phyloP scores from a whole-genome alignment of 305 asterid genomes.

The Euphrasia arctica region DNA sequence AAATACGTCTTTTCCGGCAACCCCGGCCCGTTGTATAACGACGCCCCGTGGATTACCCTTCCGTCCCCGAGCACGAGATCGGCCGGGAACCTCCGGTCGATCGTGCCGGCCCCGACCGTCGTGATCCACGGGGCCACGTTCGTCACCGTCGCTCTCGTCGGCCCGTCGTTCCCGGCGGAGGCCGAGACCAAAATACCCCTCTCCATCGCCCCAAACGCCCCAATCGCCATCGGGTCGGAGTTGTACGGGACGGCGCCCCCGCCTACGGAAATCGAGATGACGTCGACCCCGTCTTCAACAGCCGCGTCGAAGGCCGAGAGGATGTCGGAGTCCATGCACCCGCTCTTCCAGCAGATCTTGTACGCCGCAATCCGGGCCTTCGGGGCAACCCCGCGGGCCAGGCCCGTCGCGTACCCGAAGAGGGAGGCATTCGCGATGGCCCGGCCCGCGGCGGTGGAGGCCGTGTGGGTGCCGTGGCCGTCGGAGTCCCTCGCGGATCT shows the following conservation, averaged over 20 bases:
- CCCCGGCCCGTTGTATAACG: slow-evolving; percentile 44
- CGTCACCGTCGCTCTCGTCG: slow-evolving; percentile 53
- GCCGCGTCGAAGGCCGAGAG: slow-evolving; percentile 80
- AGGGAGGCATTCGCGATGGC: slow-evolving; percentile 65
- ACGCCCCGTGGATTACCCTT: slow-evolving; percentile 46
- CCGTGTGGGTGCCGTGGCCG: slow-evolving; percentile 92
- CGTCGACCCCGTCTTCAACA: slow-evolving; percentile 72
- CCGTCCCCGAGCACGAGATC: slow-evolving; percentile 60
- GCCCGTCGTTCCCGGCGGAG: slow-evolving; percentile 87
- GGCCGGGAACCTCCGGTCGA: slow-evolving; percentile 72
- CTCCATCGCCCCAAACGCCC: slow-evolving; percentile 75
- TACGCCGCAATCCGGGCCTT: slow-evolving; percentile 72
- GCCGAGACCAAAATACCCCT: slow-evolving; percentile 67
- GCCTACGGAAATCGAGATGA: slow-evolving; percentile 73
- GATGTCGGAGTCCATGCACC: slow-evolving; percentile 80
- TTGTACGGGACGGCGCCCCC: slow-evolving; percentile 58
- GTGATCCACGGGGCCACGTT: slow-evolving; percentile 89
- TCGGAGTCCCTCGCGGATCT: slow-evolving; percentile 62
- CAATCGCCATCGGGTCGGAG: slow-evolving; percentile 67
- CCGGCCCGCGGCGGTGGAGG: slow-evolving; percentile 85
- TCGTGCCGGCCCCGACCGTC: slow-evolving; percentile 83
- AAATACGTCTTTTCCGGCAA: slow-evolving; percentile 27
- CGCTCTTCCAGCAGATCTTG: slow-evolving; percentile 76
- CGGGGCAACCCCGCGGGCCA: slow-evolving; percentile 75
- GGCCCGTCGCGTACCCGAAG: slow-evolving; percentile 59